Base-by-base conservation (phyloP, 2,329 filamentous ascomycete genomes). In the Aureobasidium sp. region DNA sequence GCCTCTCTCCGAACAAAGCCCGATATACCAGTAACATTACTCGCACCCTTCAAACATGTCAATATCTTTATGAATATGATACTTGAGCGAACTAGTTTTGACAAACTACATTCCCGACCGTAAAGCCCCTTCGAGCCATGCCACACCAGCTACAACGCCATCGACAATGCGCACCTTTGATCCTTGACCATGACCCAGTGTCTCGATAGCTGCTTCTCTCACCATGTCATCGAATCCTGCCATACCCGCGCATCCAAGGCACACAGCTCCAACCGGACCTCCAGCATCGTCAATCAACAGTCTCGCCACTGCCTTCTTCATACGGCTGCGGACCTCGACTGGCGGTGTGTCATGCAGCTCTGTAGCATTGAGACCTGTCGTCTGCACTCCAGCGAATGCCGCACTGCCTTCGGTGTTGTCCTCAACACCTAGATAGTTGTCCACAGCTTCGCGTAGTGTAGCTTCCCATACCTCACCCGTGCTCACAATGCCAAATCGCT, bases 171-270 rank as follows among this genome's bases (percentile, higher is more conserved):
- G 83, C 4, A 95, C 77, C 37, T 78, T 76, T 61, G 78, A 74
- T 0, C 83, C 88, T 50, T 80, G 78, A 12, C 80, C 75, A n/a
- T 80, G 73, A 1, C 88, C 88, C 62, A 87, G 80, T 55, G 83
- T 79, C 63, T 88, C 84, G 0, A 82, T 69, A 39, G 89, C 88
- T 0, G 87, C 87, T 47, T 83, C 80, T 37, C 87, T 82, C 42
- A 97, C 91, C 63, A 87, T 87, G 44, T 84, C 79, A 68, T 94
- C 88, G 75, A 97, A 81, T 0, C 91, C 92, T 0, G 87, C 87
- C 92, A 97, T 96, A 0, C 91, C 92, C 2, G 90, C 92, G 72
- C 92, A 97, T 0, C 92, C 92, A 78, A 97, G 82, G 69, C 90
- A 88, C 8, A 97, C 84, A 27, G 86, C 88, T 5, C 80, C 78